Evolutionary conservation across 2,329 filamentous ascomycete genomes (phyloP).

Genomic region (Pseudophaeomoniella oleicola): DNA sequence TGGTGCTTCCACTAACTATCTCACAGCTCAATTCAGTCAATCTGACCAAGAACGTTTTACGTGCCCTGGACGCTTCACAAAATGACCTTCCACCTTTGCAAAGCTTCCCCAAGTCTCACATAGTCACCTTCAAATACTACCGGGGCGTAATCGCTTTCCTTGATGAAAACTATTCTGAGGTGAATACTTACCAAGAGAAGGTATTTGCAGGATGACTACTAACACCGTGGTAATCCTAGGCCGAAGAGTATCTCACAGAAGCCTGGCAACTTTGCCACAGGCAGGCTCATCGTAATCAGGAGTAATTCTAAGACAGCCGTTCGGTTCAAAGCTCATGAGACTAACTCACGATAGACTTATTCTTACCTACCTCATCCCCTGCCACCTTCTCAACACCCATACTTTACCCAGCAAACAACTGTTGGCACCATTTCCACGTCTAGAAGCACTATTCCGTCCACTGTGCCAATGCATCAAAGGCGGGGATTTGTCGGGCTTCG

Average conservation of each 20-base stretch:
- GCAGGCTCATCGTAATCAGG: slow-evolving; percentile 58
- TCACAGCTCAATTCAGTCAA: slow-evolving; percentile 64
- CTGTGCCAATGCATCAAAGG: slow-evolving; percentile 64
- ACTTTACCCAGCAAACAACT: slow-evolving; percentile 61
- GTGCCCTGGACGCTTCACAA: slow-evolving; percentile 61
- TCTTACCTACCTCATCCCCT: slow-evolving; percentile 86
- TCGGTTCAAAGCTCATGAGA: too few relatives aligned
- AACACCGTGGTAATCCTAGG: slow-evolving; percentile 41
- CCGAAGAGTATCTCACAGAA: slow-evolving; percentile 64
- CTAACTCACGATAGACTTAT: slow-evolving; percentile 51
- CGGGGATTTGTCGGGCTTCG: slow-evolving; percentile 73
- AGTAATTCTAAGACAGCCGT: slow-evolving; percentile 39
- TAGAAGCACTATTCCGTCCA: slow-evolving; percentile 66
- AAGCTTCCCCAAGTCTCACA: slow-evolving; percentile 73
- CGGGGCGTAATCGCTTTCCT: slow-evolving; percentile 85
- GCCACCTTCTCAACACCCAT: slow-evolving; percentile 76
- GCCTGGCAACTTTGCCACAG: slow-evolving; percentile 74
- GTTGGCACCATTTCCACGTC: slow-evolving; percentile 57
- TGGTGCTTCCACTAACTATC: slow-evolving; percentile 2
- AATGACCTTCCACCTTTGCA: slow-evolving; percentile 69
- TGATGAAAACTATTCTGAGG: slow-evolving; percentile 79
- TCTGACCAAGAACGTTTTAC: slow-evolving; percentile 81
- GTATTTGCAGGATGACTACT: slow-evolving; percentile 5
- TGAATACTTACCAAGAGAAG: too few relatives aligned
- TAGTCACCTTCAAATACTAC: slow-evolving; percentile 94